Evolutionary conservation across 495 filamentous ascomycete genomes (phyloP).

Genomic region (Bacidia gigantensis): DNA sequence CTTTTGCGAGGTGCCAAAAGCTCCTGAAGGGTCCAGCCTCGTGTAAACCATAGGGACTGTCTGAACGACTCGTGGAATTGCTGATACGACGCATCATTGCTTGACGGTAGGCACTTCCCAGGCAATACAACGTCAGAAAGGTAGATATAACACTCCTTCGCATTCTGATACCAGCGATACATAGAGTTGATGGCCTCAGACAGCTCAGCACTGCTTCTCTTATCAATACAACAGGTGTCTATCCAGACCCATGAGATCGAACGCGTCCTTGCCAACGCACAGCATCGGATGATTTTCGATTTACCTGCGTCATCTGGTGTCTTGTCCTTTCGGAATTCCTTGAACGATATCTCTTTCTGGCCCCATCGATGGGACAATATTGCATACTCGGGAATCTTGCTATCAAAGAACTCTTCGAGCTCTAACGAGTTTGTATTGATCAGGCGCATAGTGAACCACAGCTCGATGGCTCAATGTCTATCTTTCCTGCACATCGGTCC

Average conservation of each 20-base stretch:
- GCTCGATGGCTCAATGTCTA: no score
- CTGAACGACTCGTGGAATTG: background rate
- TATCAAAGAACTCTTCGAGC: background rate
- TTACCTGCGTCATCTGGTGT: background rate
- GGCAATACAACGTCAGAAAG: conserved; percentile 26
- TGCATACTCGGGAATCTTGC: conserved; percentile 21
- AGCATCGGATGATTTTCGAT: background rate
- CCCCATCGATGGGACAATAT: conserved; percentile 29
- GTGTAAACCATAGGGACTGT: conserved; percentile 22
- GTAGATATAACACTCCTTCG: conserved; percentile 14
- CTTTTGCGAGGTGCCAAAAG: conserved; percentile 22
- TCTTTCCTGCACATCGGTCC: no score
- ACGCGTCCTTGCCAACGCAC: conserved; percentile 8
- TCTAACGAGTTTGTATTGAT: background rate
- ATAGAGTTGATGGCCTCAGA: conserved; percentile 33
- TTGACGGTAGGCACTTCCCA: no score
- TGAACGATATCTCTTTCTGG: conserved; percentile 19
- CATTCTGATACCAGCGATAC: conserved; percentile 19
- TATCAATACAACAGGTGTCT: conserved; percentile 30
- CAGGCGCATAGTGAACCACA: no score
- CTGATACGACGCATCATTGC: no score
- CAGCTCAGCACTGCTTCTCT: conserved; percentile 24
- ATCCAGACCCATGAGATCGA: conserved; percentile 24
- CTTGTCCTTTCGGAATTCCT: background rate
- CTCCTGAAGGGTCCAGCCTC: conserved; percentile 33